A percentile compares a stretch with the other conserved stretches of the same genome.
These are phyloP conservation scores for Somion occarium DNA, from an alignment of 1,284 basidiomycete genomes.

Conservation along the genomic window DNA sequence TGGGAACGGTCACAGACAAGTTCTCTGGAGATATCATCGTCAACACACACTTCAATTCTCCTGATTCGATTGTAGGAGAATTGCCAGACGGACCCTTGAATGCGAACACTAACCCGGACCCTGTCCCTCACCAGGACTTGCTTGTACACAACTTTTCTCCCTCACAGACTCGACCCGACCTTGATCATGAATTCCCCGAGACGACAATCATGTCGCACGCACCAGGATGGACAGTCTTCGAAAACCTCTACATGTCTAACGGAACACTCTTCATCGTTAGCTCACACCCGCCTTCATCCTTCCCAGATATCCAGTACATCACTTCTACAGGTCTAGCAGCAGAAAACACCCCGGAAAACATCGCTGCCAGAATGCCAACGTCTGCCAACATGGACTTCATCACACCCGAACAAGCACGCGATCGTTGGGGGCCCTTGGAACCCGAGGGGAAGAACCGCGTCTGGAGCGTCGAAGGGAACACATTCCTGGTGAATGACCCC, in stretches of 20 bases:
- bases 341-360: constrained; percentile 57
- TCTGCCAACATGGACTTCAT: constrained; percentile 57
- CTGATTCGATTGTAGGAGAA: neutral
- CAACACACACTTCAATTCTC: constrained; percentile 26
- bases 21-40: constrained; percentile 32
- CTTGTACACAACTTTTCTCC: neutral
- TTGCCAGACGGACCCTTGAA: constrained; percentile 15
- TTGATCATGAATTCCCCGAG: constrained; percentile 33
- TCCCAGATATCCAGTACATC: constrained; percentile 63
- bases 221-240: constrained; percentile 79
- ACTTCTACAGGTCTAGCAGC: constrained; percentile 65
- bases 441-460: constrained; percentile 42
- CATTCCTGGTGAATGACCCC: constrained; percentile 67
- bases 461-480: constrained; percentile 65
- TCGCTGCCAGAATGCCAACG: constrained; percentile 61
- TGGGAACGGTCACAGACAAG: constrained; percentile 28
- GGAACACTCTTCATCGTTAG: constrained; percentile 67
- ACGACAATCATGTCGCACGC: constrained; percentile 58
- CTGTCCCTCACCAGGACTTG: constrained; percentile 5
- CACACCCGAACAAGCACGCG: constrained; percentile 52
- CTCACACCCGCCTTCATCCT: constrained; percentile 36
- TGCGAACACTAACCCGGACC: constrained; percentile 10
- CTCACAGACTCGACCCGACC: constrained; percentile 10
- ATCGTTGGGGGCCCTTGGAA: constrained; percentile 49
- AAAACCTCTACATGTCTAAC: constrained; percentile 74